Evolutionary conservation across 495 filamentous ascomycete genomes (phyloP).

Genomic region (Oidiodendron maius): DNA sequence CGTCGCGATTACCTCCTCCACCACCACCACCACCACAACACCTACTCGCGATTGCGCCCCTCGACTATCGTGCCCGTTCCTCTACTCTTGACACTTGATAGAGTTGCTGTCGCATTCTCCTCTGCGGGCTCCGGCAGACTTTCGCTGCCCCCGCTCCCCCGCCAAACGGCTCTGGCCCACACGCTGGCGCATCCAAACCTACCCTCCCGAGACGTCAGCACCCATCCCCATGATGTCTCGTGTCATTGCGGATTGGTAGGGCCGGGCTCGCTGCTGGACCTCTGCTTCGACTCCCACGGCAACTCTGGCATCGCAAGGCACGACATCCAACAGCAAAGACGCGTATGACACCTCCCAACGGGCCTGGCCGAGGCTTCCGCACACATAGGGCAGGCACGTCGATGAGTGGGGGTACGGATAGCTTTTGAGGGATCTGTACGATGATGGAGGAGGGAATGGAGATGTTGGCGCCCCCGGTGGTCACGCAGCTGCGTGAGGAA

Average conservation of each 20-base stretch:
- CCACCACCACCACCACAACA: too few species aligned
- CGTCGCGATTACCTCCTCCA: too few species aligned
- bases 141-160: background rate
- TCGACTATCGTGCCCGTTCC: too few species aligned
- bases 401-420: slow-evolving; percentile 15
- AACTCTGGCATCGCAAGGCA: slow-evolving; percentile 3
- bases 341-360: slow-evolving; percentile 10
- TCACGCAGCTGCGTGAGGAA: slow-evolving; percentile 37
- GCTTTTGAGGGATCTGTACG: slow-evolving; percentile 18
- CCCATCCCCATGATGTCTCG: slow-evolving; percentile 25
- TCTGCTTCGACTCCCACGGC: slow-evolving; percentile 6
- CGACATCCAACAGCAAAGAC: slow-evolving; percentile 13
- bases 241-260: slow-evolving; percentile 13
- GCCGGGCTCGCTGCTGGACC: slow-evolving; percentile 10
- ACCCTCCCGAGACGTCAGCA: slow-evolving; percentile 21
- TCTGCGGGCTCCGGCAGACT: background rate
- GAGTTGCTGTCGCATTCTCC: background rate
- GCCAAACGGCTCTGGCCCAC: background rate
- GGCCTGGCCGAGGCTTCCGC: background rate
- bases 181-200: slow-evolving; percentile 4
- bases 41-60: too few species aligned
- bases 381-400: slow-evolving; percentile 9
- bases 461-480: slow-evolving; percentile 22
- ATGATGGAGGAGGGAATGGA: slow-evolving; percentile 15
- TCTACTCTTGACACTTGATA: background rate